Percentiles rank a stretch among this genome's conserved stretches.
Conservation (phyloP, 2,329 filamentous ascomycete species). For the Massarina eburnea region DNA sequence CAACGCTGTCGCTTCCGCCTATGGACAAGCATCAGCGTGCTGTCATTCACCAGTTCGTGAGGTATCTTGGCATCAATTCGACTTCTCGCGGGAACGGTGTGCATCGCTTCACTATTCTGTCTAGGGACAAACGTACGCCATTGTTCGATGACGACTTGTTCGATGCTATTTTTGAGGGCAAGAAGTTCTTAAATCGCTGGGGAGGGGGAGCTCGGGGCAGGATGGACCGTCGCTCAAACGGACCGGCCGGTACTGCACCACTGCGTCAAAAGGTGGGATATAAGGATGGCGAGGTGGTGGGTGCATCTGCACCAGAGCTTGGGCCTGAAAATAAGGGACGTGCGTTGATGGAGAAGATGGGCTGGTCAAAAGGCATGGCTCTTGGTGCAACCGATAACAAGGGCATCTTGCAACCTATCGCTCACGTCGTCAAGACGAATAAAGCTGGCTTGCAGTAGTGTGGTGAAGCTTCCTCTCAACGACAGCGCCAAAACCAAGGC, state of each 20-base stretch:
- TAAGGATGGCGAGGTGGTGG: slow-evolving; percentile 84
- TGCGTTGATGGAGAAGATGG: slow-evolving; percentile 94
- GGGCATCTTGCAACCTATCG: slow-evolving; percentile 83
- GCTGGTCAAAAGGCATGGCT: slow-evolving; percentile 84
- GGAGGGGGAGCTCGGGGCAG: slow-evolving; percentile 4
- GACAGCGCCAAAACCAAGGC: too few species aligned
- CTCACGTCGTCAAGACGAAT: slow-evolving; percentile 81
- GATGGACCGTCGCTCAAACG: not conserved
- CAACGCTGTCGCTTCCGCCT: slow-evolving; percentile 74
- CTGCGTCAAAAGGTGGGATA: slow-evolving; percentile 50
- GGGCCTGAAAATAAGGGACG: slow-evolving; percentile 80
- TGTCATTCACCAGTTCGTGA: slow-evolving; percentile 76
- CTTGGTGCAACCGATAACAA: slow-evolving; percentile 82
- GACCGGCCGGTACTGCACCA: slow-evolving; percentile 3
- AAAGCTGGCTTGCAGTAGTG: slow-evolving; percentile 69
- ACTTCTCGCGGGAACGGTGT: slow-evolving; percentile 77
- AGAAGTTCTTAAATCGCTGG: slow-evolving; percentile 53
- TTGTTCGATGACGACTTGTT: slow-evolving; percentile 61
- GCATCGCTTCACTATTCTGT: slow-evolving; percentile 73
- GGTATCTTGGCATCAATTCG: slow-evolving; percentile 75
- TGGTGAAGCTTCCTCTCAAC: too few species aligned
- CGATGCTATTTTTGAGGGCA: slow-evolving; percentile 45
- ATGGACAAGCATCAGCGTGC: slow-evolving; percentile 81
- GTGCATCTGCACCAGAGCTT: slow-evolving; percentile 80
- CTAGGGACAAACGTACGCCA: slow-evolving; percentile 69